Evolutionary conservation across 177 flowering plant species (phyloP), one percentile per base, ranked within the genome.

Genomic region (Vitis hybrid): DNA sequence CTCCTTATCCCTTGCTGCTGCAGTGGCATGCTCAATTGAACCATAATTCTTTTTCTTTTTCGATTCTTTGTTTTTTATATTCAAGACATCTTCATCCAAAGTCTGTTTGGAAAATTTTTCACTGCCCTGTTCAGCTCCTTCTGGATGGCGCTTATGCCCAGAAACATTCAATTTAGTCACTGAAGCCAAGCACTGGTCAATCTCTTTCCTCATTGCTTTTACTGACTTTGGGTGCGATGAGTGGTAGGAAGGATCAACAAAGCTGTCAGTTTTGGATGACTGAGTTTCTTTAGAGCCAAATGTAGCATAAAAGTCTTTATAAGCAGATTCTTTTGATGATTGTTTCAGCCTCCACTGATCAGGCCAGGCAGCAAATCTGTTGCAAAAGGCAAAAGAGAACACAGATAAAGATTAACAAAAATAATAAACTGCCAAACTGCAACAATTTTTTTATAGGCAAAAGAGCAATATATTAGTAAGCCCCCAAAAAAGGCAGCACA

Each of bases 291-390:
- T 68, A 18, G 93, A 74, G n/a, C 90, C 93, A 83, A 90, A 91
- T 45, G 80, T 65, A 49, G 74, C 79, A 58, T 64, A 61, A 58
- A 86, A 94, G 20, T 91, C 91, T 39, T 85, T 82, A 77, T 81
- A 89, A 48, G 83, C 79, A 53, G 86, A 78, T 78, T 88, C 79
- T 75, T 82, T 90, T 20, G 97, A 84, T 66, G 76, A 81, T 78
- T 83, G 94, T 71, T 77, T 85, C n/a, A 86, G 84, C 79, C 76
- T 87, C 98, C 98, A 94, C 69, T 86, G 91, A 60, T 86, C 97
- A 51, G 96, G 94, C 51, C 79, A 77, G 55, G 73, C 71, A 9
- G 85, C 85, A 80, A 72, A 89, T 50, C 98, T 92, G 84, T 70
- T 51, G 45, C 59, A 48, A 60, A 58, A 48, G 48, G 12, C 26